Base-by-base conservation (phyloP, 768 basidiomycete genomes). In the Pleurotus pulmonarius region DNA sequence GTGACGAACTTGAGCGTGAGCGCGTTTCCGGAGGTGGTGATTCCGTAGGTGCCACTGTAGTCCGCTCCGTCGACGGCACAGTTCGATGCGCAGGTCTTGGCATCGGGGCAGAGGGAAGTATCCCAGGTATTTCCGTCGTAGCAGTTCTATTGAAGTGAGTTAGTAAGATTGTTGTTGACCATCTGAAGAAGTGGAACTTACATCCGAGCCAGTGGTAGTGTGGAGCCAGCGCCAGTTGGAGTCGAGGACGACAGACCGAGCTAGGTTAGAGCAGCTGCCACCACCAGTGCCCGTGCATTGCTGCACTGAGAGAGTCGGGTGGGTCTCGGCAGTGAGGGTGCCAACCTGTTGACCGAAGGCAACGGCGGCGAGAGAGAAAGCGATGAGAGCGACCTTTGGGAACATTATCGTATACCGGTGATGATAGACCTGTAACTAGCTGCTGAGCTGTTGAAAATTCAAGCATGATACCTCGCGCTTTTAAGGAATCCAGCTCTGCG, bases 201-300 rank as follows among this genome's bases (percentile, higher is more conserved):
- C 51, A 55, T 68, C 72, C 69, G 70, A 69, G 40, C 66, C 65
- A 46, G 58, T 61, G 56, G 69, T 70, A 40, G 64, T 63, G 66
- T 81, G 78, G 40, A 78, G 63, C 80, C 79, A 83, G 59, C 82
- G 79, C 81, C 81, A 83, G 73, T 83, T 82, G 59, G 77, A 63
- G 66, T 83, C 82, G 66, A 85, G 73, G 49, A 77, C 75, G 62
- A 85, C 71, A 26, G 69, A 55, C 15, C 43, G 48, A 37, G 65
- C 60, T 39, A 68, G 65, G n/a, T 70, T 72, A 5, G 67, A 70
- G 68, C 81, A 81, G 25, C 69, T 67, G 46, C 77, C 74, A 22
- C 64, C 54, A 5, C 51, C 51, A 8, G 37, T 37, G 43, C 69
- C 65, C 12, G 80, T 76, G 67, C 82, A 83, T 57, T 76, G 71